Base-by-base conservation (phyloP, 306 rosid genomes). In the Betula pendula region DNA sequence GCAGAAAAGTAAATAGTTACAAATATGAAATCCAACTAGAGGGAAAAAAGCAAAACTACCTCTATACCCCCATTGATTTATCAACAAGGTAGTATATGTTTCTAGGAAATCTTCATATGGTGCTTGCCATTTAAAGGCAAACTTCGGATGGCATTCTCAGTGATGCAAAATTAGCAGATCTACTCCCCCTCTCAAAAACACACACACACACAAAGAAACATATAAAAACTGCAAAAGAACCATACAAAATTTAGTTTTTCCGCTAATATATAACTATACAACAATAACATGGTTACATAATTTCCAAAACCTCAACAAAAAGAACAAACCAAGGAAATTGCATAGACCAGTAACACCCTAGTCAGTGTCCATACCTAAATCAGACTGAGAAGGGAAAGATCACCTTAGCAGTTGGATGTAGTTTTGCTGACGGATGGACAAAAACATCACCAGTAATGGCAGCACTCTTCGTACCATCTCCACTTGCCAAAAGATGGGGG, bases 321-420 rank as follows among this genome's bases (percentile, higher is more conserved):
- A 40, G 22, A 22, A 3, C 20, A 29, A n/a, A 27, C 11, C 0
- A 67, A 66, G 45, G 12, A 66, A 50, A 48, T 31, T 63, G 11
- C 14, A 65, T 52, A 60, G 35, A 44, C 40, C 19, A 11, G 16
- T 67, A 49, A 11, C 35, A n/a, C 31, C 45, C 48, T 10, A 35
- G 35, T 49, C 70, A 38, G 48, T 12, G 68, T 51, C 71, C 79
- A 73, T 5, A 33, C 14, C 10, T 56, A 40, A 73, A 67, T 20
- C 49, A 17, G 51, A 5, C 62, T 66, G 68, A 70, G 56, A 58
- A 10, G 51, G 63, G 75, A 78, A 49, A 73, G 47, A 67, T 60
- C 67, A 94, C 99, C 96, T 95, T 90, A 47, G 97, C 99, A 58
- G 90, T 89, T 31, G 97, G 97, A 81, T 95, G 97, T 58, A 90